These are phyloP conservation scores for Phialophora expanda DNA, from an alignment of 2,329 filamentous ascomycete genomes.

Conservation along the genomic window DNA sequence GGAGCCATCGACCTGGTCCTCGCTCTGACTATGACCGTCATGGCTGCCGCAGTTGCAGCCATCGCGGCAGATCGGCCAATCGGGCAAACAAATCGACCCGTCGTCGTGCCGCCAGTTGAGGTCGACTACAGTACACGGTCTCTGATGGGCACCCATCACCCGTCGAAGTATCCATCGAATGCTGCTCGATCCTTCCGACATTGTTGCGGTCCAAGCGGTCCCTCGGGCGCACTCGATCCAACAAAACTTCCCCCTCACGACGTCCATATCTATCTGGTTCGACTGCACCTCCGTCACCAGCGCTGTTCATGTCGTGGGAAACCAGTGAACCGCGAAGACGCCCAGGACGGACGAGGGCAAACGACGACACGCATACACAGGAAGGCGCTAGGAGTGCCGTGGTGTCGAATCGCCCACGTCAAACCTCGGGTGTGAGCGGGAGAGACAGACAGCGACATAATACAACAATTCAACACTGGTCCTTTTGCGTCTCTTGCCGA, in stretches of 20 bases:
- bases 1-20: background rate
- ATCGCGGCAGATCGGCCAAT: background rate
- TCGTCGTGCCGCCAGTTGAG: background rate
- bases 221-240: background rate
- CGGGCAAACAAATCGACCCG: background rate
- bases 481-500: background rate
- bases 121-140: background rate
- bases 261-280: background rate
- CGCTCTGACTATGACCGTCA: background rate
- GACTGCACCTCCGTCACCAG: background rate
- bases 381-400: background rate
- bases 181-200: background rate
- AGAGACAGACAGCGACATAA: background rate
- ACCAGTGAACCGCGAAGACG: too few relatives aligned
- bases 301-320: too few relatives aligned
- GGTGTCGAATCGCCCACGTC: background rate
- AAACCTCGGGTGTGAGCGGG: background rate
- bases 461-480: background rate
- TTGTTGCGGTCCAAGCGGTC: background rate
- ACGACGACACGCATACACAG: background rate
- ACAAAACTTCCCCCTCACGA: background rate
- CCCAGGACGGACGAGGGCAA: background rate
- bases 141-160: background rate
- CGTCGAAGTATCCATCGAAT: background rate
- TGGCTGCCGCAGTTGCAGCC: conserved; percentile 4